Percentiles rank a stretch among this genome's conserved stretches.
phyloP scores from a whole-genome alignment of 768 basidiomycete species.

The Collybiopsis luxurians region DNA sequence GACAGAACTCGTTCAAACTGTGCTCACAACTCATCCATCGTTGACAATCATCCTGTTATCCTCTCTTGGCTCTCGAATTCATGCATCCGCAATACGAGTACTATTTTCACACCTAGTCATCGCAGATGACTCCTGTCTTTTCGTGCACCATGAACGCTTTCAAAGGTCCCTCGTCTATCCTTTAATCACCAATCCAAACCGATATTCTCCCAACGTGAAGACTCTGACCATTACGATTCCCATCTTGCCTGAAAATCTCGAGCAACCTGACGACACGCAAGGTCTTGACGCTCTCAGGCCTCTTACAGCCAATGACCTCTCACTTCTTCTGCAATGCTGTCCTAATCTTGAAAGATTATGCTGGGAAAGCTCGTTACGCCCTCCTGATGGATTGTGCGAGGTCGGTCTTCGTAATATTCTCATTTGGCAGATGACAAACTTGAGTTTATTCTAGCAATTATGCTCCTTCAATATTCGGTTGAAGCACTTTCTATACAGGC shows the following conservation, averaged over 20 bases:
- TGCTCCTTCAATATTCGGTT: slow-evolving; percentile 20
- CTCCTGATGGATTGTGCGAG: slow-evolving; percentile 38
- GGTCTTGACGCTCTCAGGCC: not conserved
- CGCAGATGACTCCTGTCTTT: slow-evolving; percentile 25
- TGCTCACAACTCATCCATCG: slow-evolving; percentile 15
- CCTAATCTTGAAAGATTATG: slow-evolving; percentile 25
- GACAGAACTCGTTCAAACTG: slow-evolving; percentile 8
- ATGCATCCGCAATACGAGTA: slow-evolving; percentile 26
- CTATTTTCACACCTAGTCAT: slow-evolving; percentile 25
- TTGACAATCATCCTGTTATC: slow-evolving; percentile 20
- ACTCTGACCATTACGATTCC: slow-evolving; percentile 18
- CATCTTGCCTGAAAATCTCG: slow-evolving; percentile 7
- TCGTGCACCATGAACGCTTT: slow-evolving; percentile 10
- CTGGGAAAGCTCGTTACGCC: slow-evolving; percentile 29
- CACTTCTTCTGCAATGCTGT: slow-evolving; percentile 17
- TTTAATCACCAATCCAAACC: slow-evolving; percentile 26
- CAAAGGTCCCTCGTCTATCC: slow-evolving; percentile 17
- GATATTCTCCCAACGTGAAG: slow-evolving; percentile 29
- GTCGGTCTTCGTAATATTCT: slow-evolving; percentile 17
- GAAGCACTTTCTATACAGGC: slow-evolving; percentile 18
- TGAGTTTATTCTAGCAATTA: slow-evolving; percentile 18
- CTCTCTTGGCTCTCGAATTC: slow-evolving; percentile 26
- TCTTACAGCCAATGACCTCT: slow-evolving; percentile 16
- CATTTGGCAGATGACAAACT: not conserved
- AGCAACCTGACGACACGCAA: not conserved